Evolutionary conservation across 306 rosid genomes (phyloP).

Genomic region (Malus asiatica): DNA sequence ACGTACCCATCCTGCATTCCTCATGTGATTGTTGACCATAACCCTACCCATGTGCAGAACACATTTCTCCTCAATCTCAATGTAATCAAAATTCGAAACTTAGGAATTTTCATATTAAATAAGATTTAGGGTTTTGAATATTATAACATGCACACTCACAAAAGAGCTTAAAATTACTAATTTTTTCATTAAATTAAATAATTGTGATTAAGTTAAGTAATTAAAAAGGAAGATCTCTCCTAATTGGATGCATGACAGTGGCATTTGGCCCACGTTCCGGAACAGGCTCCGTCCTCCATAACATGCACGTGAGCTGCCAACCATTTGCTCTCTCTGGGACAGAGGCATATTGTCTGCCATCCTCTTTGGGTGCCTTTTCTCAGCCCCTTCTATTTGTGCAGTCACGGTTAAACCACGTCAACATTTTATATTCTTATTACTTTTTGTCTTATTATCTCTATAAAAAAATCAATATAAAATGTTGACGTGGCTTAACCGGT

Average conservation of each 20-base stretch:
- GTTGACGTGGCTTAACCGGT: no score
- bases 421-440: no score
- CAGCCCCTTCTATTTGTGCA: no score
- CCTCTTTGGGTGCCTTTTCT: no score
- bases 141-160: not conserved
- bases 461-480: no score
- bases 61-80: not conserved
- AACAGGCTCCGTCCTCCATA: constrained; percentile 8
- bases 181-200: not conserved
- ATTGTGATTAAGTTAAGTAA: not conserved
- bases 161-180: not conserved
- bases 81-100: not conserved
- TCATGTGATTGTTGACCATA: not conserved
- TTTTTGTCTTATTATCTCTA: no score
- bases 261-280: not conserved
- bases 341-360: no score
- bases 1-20: not conserved
- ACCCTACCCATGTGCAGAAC: constrained; percentile 4
- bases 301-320: constrained; percentile 11
- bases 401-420: no score
- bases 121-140: not conserved
- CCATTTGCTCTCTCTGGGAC: constrained; percentile 7
- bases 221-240: not conserved
- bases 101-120: not conserved
- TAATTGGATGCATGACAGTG: not conserved